Base-by-base conservation (phyloP, 768 basidiomycete species). In the Coprinopsis sp. region DNA sequence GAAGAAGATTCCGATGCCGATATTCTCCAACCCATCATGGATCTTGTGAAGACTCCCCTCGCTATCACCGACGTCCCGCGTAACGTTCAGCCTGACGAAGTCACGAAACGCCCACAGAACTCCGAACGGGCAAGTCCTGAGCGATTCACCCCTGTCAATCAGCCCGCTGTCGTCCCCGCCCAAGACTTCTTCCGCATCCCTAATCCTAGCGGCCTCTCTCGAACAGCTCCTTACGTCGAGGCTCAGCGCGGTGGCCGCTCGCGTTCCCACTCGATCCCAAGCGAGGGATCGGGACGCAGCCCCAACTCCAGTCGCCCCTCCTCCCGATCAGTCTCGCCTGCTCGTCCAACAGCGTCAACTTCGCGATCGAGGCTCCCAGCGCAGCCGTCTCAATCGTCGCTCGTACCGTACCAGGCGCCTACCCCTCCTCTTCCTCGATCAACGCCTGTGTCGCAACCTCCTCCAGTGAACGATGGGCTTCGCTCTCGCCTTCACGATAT, bases 401-500 rank as follows among this genome's bases (percentile, higher is more conserved):
- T 24, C 19, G 30, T 14, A 54, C 39, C 34, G n/a, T n/a, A n/a
- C n/a, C n/a, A n/a, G n/a, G n/a, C n/a, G n/a, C n/a, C n/a, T n/a
- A n/a, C n/a, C n/a, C n/a, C n/a, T n/a, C 51, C 36, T 27, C 48
- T 33, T 33, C 41, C 43, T n/a, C 55, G 47, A 31, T 39, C 54
- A 14, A 44, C 52, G 14, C 37, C 36, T 61, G 54, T 54, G 55
- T 44, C 51, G 58, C 47, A 33, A 54, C 55, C 30, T 47, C 6
- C 40, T 27, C 58, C 60, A 37, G 61, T 67, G 54, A 55, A 58
- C 33, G 57, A 66, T 36, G 58, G 54, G 36, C 54, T 68, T 33
- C 63, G 66, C 27, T 60, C 60, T 29, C 69, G 73, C 48, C 58
- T 82, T 6, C 64, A 74, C 24, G 74, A 77, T 48, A 62, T 81